These are phyloP conservation scores for Scutellaria barbata DNA, from an alignment of 257 asterid genomes.

Conservation along the genomic window DNA sequence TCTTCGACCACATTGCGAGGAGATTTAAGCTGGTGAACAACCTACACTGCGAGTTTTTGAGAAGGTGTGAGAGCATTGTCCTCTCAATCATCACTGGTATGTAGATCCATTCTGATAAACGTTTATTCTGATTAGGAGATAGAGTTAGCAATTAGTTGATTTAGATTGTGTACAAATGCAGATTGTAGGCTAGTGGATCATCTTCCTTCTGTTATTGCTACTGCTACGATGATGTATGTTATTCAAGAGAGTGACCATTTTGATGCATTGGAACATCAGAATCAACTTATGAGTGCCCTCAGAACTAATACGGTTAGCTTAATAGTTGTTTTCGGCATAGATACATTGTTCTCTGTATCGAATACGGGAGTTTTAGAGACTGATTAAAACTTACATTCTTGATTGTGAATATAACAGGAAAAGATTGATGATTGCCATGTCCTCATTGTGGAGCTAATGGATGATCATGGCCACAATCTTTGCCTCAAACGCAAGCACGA, in stretches of 20 bases:
- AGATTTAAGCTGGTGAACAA: conserved; percentile 57
- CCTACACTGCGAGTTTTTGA: conserved; percentile 57
- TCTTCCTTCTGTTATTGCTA: conserved; percentile 60
- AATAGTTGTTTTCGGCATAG: background rate
- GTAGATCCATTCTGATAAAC: conserved; percentile 27
- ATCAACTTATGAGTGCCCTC: conserved; percentile 40
- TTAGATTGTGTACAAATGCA: conserved; percentile 35
- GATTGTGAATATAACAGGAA: conserved; percentile 41
- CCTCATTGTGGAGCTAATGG: conserved; percentile 39
- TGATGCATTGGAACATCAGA: conserved; percentile 41
- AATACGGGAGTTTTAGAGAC: background rate
- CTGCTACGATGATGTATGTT: conserved; percentile 46
- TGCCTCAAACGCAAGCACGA: conserved; percentile 44
- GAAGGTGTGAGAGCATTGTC: conserved; percentile 61
- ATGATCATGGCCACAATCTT: conserved; percentile 27
- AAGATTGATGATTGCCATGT: conserved; percentile 44
- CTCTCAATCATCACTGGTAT: conserved; percentile 68
- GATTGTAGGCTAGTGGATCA: conserved; percentile 63
- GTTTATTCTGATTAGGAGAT: background rate
- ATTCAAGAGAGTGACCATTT: conserved; percentile 45
- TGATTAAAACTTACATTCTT: background rate
- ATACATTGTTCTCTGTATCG: background rate
- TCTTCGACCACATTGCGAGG: conserved; percentile 73
- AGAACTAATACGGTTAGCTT: conserved; percentile 45
- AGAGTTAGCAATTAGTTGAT: background rate